Evolutionary conservation across 2,329 filamentous ascomycete genomes (phyloP).

Genomic region (Monilinia fructicola): DNA sequence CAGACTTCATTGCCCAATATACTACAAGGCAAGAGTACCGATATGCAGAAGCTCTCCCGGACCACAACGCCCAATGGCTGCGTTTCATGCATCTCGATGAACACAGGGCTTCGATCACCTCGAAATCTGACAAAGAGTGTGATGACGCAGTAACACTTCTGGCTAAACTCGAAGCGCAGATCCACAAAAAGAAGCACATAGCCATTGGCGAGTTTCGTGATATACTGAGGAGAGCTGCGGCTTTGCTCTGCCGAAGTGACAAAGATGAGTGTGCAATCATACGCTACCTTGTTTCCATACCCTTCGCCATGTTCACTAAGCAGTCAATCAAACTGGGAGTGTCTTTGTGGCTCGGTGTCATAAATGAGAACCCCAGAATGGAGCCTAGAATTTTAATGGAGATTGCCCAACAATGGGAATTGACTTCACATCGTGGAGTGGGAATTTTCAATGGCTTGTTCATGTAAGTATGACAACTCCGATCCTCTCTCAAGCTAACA

Average conservation of each 20-base stretch:
- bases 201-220: constrained; percentile 75
- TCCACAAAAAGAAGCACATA: constrained; percentile 67
- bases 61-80: constrained; percentile 66
- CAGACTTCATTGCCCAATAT: constrained; percentile 95
- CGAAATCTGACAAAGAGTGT: constrained; percentile 54
- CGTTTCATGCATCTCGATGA: constrained; percentile 57
- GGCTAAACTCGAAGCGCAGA: constrained; percentile 68
- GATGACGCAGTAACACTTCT: constrained; percentile 65
- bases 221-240: constrained; percentile 79
- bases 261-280: constrained; percentile 76
- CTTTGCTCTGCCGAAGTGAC: constrained; percentile 76
- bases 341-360: constrained; percentile 93
- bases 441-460: constrained; percentile 79
- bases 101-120: constrained; percentile 44
- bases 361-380: constrained; percentile 90
- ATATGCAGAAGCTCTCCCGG: constrained; percentile 73
- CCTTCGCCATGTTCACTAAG: constrained; percentile 90
- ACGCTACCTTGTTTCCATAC: constrained; percentile 86
- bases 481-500: constrained; percentile 38
- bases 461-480: constrained; percentile 48
- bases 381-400: constrained; percentile 83
- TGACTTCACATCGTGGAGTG: constrained; percentile 70
- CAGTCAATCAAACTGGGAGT: constrained; percentile 94
- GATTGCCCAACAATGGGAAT: constrained; percentile 88
- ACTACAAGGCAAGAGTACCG: constrained; percentile 95